Percentiles rank a stretch among this genome's conserved stretches.
These are phyloP conservation scores for Trichoderma polysporum DNA, from an alignment of 2,329 filamentous ascomycete genomes.

Conservation along the genomic window DNA sequence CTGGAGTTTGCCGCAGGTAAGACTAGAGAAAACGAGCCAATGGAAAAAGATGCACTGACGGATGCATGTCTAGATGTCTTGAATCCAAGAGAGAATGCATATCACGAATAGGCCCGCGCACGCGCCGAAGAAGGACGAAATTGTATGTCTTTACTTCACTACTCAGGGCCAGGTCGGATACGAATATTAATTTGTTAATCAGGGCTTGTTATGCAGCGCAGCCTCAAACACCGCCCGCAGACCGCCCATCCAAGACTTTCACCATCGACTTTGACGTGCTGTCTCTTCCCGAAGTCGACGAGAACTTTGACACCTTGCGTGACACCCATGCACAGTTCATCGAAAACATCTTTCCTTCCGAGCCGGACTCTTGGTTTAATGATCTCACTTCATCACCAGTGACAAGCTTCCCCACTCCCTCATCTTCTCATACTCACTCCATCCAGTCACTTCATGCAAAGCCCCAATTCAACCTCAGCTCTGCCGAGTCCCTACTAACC, in stretches of 20 bases:
- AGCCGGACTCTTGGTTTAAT: slow-evolving; percentile 25
- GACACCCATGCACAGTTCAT: slow-evolving; percentile 44
- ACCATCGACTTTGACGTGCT: slow-evolving; percentile 53
- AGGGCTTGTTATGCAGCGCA: slow-evolving; percentile 21
- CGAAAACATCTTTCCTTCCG: slow-evolving; percentile 40
- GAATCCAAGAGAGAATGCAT: slow-evolving; percentile 52
- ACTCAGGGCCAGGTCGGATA: background rate
- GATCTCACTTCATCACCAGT: slow-evolving; percentile 21
- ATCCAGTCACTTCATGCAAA: slow-evolving; percentile 45
- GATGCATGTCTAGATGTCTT: slow-evolving; percentile 43
- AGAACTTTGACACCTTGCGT: slow-evolving; percentile 44
- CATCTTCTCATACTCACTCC: slow-evolving; percentile 33
- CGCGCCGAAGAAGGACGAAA: slow-evolving; percentile 36
- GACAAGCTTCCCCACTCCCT: slow-evolving; percentile 29
- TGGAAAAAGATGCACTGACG: background rate
- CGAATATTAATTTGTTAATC: background rate
- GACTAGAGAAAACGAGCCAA: background rate
- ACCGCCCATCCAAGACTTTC: slow-evolving; percentile 49
- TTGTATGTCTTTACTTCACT: background rate
- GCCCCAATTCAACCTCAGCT: slow-evolving; percentile 56
- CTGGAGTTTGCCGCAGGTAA: slow-evolving; percentile 53
- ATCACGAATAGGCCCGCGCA: slow-evolving; percentile 39
- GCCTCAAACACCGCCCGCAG: slow-evolving; percentile 26
- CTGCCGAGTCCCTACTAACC: slow-evolving; percentile 46
- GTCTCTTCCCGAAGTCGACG: slow-evolving; percentile 35